Conservation (phyloP, 1,284 basidiomycete species). For the Chalciporus sp. region DNA sequence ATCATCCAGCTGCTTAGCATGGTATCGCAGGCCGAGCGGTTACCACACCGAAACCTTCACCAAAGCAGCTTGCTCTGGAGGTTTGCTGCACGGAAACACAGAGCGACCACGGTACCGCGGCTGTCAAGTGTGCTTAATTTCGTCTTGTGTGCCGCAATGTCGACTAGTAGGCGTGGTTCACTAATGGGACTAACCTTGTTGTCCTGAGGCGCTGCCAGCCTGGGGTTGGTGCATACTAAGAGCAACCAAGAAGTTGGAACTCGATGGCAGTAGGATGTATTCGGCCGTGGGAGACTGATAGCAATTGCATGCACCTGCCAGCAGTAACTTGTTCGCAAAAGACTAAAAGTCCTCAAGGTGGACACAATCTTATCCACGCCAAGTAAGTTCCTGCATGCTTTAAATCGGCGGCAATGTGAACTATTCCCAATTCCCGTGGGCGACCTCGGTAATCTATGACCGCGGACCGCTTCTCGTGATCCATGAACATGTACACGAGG, state of each 20-base stretch:
- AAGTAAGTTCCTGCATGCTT: neutral
- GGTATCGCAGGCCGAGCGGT: constrained; percentile 18
- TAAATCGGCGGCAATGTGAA: neutral
- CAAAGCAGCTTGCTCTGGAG: neutral
- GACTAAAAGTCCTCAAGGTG: neutral
- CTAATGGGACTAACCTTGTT: constrained; percentile 8
- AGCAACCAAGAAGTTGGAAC: too few species aligned
- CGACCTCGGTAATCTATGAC: neutral
- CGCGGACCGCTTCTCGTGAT: neutral
- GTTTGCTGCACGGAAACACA: constrained; percentile 21
- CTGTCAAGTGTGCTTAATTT: constrained; percentile 29
- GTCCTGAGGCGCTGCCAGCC: neutral
- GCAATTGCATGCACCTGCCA: too few species aligned
- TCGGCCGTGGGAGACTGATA: too few species aligned
- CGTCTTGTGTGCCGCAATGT: constrained; percentile 19
- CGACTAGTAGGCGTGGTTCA: neutral
- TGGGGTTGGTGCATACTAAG: too few species aligned
- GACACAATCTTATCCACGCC: neutral
- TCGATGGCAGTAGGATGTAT: too few species aligned
- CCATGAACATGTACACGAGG: neutral
- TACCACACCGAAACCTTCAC: constrained; percentile 17
- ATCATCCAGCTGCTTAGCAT: constrained; percentile 25
- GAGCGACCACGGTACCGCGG: constrained; percentile 14
- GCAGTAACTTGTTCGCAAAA: too few species aligned
- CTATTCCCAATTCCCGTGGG: neutral